Base-by-base conservation (phyloP, 306 rosid genomes). In the Hylodesmum podocarpum region DNA sequence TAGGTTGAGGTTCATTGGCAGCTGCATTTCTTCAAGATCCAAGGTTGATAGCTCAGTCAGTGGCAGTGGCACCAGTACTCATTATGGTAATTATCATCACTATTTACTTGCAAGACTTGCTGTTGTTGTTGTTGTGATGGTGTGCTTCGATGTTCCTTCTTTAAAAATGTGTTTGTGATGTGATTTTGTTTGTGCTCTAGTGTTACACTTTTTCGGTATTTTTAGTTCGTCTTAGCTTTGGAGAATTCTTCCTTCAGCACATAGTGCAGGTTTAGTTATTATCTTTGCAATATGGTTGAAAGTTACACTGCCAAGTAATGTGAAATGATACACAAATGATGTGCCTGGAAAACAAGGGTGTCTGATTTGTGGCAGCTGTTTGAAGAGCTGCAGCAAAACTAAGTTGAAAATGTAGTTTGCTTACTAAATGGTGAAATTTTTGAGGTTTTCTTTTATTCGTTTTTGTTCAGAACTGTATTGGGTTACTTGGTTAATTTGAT, bases 21-120 rank as follows among this genome's bases (percentile, higher is more conserved):
- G 94, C 93, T 94, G 98, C 96, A 91, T 94, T 85, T 94, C 95
- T 82, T 89, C 98, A 80, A 91, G 98, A 94, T 92, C 98, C 92
- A 94, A 94, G 87, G 97, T 94, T 80, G 97, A 94, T 85, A 90
- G 81, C 82, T 91, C 98, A 53, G 82, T 84, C 15, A 91, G 95
- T 82, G 98, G 95, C 64, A 85, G 95, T 82, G 98, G 96, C 59
- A 84, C 89, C 82, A 87, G 94, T 80, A 68, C 90, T 87, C 88
- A 87, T 87, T 87, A 83, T 85, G 97, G 98, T 94, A 90, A 82
- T 6, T 6, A 33, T 33, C 41, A 31, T 66, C 65, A 73, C 57
- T 76, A 10, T 68, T 81, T 80, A 71, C 69, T 55, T 37, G 39
- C 5, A 49, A 21, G 2, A 73, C 14, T 49, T 75, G 11, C 11